Percentiles rank a stretch among this genome's conserved stretches.
These are phyloP conservation scores for Gentiana dahurica DNA, from an alignment of 257 asterid species.

Conservation along the genomic window DNA sequence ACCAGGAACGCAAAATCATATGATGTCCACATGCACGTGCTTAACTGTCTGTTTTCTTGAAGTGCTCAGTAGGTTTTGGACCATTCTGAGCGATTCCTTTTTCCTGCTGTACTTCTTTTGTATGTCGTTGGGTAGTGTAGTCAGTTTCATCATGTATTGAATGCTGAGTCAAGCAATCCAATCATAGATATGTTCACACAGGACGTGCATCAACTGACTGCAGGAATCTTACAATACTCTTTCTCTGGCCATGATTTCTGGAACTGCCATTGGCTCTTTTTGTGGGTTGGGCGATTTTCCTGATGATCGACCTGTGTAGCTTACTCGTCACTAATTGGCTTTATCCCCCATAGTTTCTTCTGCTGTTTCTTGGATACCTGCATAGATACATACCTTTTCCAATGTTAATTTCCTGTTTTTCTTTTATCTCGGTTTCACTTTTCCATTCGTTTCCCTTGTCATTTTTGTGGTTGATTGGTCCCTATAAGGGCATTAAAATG, in stretches of 20 bases:
- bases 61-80: no score
- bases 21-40: no score
- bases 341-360: slow-evolving; percentile 25
- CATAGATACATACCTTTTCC: slow-evolving; percentile 30
- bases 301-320: slow-evolving; percentile 36
- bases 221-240: slow-evolving; percentile 65
- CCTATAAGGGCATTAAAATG: slow-evolving; percentile 31
- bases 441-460: slow-evolving; percentile 18
- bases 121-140: no score
- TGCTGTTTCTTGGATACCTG: slow-evolving; percentile 34
- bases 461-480: slow-evolving; percentile 52
- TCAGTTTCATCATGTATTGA: no score
- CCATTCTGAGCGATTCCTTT: no score
- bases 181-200: slow-evolving; percentile 7
- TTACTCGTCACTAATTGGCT: slow-evolving; percentile 28
- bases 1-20: no score
- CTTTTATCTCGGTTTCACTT: slow-evolving; percentile 31
- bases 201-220: slow-evolving; percentile 73
- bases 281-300: slow-evolving; percentile 32
- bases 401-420: slow-evolving; percentile 17
- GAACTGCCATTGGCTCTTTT: slow-evolving; percentile 47
- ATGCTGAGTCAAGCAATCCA: no score
- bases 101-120: no score
- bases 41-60: no score
- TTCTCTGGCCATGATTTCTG: slow-evolving; percentile 60